These are phyloP conservation scores for Discostella stelligeroides DNA, from an alignment of 108 stramenopile species.

Conservation along the genomic window DNA sequence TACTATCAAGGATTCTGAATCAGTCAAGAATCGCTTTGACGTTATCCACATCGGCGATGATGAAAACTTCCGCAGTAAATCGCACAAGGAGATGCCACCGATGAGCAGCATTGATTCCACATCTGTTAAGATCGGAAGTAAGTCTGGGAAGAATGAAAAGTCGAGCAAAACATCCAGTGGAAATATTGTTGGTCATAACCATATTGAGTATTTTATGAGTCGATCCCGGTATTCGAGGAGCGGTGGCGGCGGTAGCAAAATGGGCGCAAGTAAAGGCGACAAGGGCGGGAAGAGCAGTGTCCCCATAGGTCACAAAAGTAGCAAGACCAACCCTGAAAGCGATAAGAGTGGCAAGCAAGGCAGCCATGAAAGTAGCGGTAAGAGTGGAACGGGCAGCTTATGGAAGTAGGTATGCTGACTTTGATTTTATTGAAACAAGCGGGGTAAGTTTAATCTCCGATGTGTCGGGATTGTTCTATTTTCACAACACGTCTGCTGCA, in stretches of 20 bases:
- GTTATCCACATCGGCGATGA: not conserved
- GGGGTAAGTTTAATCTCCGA: too few species aligned
- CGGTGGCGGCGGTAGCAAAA: not conserved
- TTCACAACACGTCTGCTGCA: too few species aligned
- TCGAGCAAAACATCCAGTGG: not conserved
- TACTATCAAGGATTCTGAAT: not conserved
- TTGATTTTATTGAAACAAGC: too few species aligned
- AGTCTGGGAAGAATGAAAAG: not conserved
- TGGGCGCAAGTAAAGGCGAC: not conserved
- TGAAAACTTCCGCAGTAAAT: not conserved
- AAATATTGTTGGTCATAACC: not conserved
- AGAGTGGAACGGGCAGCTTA: not conserved
- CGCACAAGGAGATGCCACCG: too few species aligned
- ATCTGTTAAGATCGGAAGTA: not conserved
- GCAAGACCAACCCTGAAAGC: not conserved
- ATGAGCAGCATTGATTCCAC: too few species aligned
- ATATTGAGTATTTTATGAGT: not conserved
- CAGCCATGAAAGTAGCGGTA: not conserved
- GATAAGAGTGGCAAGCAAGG: constrained; percentile 1
- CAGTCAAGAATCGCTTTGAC: not conserved
- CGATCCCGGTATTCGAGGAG: not conserved
- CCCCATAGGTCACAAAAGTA: not conserved
- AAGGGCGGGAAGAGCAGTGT: not conserved
- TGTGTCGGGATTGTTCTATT: too few species aligned
- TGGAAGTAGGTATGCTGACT: not conserved